phyloP scores from a whole-genome alignment of 192 early-diverging fungal genomes.

The Linnemannia elongata region DNA sequence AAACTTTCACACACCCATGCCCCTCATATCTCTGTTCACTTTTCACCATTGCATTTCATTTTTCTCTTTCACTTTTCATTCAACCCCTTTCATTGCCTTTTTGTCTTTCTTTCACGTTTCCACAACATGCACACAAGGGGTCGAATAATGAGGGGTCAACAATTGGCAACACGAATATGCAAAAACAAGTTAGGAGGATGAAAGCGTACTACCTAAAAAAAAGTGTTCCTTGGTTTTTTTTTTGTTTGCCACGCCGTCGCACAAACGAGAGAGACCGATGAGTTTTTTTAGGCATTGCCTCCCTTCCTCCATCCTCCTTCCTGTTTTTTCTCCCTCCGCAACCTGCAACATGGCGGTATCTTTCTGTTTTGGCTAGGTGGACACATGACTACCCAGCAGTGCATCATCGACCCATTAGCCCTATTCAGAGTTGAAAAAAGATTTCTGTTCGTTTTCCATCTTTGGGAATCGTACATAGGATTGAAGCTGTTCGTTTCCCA shows the following conservation, averaged over 20 bases:
- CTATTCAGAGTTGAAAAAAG: too few species aligned
- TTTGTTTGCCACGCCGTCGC: conserved; percentile 39
- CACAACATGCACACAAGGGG: background rate
- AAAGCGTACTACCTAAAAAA: background rate
- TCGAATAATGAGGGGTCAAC: background rate
- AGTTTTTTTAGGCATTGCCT: too few species aligned
- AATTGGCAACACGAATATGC: background rate
- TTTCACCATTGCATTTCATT: background rate
- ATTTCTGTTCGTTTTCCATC: too few species aligned
- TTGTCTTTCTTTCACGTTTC: background rate
- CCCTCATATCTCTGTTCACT: background rate
- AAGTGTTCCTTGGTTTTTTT: background rate
- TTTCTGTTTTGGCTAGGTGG: background rate
- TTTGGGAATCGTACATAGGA: too few species aligned
- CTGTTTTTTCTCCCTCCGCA: background rate
- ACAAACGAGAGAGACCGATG: conserved; percentile 28
- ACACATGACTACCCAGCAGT: background rate
- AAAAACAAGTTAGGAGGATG: background rate
- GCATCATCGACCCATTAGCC: background rate
- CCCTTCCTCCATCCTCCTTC: background rate
- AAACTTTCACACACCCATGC: too few species aligned
- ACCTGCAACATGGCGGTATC: background rate
- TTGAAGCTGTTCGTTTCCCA: too few species aligned
- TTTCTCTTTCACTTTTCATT: background rate
- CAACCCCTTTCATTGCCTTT: background rate